Conservation (phyloP, 1,284 basidiomycete species). For the Coriolopsis trogii region DNA sequence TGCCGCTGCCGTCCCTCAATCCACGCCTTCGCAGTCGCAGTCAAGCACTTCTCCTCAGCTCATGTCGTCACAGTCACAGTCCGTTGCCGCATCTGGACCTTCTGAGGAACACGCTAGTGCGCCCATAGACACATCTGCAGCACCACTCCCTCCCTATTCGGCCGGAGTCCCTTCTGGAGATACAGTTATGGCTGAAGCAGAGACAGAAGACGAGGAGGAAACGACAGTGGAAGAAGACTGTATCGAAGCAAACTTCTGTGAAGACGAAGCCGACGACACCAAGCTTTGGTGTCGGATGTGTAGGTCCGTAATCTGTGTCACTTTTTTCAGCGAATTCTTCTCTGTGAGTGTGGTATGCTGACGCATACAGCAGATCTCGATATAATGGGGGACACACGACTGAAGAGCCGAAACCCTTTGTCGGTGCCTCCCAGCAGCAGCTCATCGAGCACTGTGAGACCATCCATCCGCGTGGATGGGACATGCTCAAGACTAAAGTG, state of each 20-base stretch:
- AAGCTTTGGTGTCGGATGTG: conserved; percentile 49
- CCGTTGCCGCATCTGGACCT: too few species aligned
- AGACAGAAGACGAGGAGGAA: conserved; percentile 34
- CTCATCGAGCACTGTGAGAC: conserved; percentile 32
- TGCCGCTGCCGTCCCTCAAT: background rate
- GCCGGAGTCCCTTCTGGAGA: conserved; percentile 15
- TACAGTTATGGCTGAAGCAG: conserved; percentile 35
- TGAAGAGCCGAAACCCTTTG: conserved; percentile 36
- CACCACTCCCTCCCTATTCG: background rate
- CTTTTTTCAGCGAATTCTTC: background rate
- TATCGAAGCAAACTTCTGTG: conserved; percentile 46
- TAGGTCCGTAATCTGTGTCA: conserved; percentile 44
- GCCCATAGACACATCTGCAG: background rate
- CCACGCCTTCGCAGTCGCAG: background rate
- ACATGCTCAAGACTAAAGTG: conserved; percentile 20
- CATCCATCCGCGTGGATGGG: conserved; percentile 29
- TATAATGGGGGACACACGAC: conserved; percentile 30
- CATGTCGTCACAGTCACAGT: background rate
- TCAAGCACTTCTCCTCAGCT: background rate
- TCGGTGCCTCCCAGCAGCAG: conserved; percentile 31
- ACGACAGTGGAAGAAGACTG: conserved; percentile 42
- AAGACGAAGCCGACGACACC: conserved; percentile 41
- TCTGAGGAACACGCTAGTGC: too few species aligned
- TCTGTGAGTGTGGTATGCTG: background rate
- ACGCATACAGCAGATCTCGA: conserved; percentile 32